Percentiles rank a stretch among this genome's conserved stretches.
Evolutionary conservation across 2,329 filamentous ascomycete genomes (phyloP).

Genomic region (Orbilia oligospora): DNA sequence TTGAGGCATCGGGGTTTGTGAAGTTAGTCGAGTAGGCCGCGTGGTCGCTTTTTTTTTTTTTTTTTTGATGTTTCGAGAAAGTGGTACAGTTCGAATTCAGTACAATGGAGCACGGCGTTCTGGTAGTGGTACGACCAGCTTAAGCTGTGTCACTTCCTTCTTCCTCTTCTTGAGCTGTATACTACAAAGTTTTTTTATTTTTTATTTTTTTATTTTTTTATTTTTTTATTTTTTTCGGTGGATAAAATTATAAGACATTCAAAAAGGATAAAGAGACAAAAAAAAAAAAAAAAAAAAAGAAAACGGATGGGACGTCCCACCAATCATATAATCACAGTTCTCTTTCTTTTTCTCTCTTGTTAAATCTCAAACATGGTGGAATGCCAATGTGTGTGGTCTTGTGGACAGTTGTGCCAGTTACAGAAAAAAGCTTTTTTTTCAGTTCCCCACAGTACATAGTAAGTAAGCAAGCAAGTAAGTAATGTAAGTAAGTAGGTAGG

Average conservation of each 20-base stretch:
- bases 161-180: not conserved
- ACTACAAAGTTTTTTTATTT: slow-evolving; percentile 52
- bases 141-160: too few relatives aligned
- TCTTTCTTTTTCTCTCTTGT: too few relatives aligned
- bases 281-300: not conserved
- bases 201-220: too few relatives aligned
- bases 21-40: not conserved
- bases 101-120: not conserved
- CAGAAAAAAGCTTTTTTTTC: not conserved
- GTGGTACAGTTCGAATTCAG: slow-evolving; percentile 11
- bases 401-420: not conserved
- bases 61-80: not conserved
- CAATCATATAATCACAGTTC: slow-evolving; percentile 32
- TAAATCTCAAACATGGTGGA: too few relatives aligned
- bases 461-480: too few relatives aligned
- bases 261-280: too few relatives aligned
- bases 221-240: too few relatives aligned
- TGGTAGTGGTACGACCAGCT: too few relatives aligned
- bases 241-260: too few relatives aligned
- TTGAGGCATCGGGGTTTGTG: not conserved
- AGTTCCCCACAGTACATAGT: slow-evolving; percentile 28
- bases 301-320: slow-evolving; percentile 1
- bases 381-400: too few relatives aligned
- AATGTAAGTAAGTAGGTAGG: too few relatives aligned
- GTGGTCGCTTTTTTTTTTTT: not conserved